Evolutionary conservation across 345 rosid species (phyloP).

Genomic region (Corymbia maculata): DNA sequence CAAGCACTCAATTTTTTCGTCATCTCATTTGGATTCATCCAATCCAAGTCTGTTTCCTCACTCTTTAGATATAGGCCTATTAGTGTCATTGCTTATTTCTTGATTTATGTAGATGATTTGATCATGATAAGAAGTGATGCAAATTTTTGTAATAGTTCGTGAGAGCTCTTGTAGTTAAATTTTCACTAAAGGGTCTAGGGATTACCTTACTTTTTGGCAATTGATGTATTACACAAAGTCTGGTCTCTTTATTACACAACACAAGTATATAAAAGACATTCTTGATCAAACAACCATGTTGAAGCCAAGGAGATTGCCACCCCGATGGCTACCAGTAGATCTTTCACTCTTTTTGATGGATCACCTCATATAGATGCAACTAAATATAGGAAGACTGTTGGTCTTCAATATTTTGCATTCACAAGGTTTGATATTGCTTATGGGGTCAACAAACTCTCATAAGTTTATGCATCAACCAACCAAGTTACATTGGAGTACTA

Average conservation of each 20-base stretch:
- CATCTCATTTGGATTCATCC: background rate
- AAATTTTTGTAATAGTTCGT: background rate
- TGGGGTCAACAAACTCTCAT: background rate
- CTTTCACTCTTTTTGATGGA: too few relatives aligned
- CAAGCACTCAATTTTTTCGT: background rate
- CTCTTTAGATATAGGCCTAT: rapidly evolving
- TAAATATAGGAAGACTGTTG: background rate
- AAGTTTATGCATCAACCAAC: background rate
- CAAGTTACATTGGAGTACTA: rapidly evolving
- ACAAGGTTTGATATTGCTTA: too few relatives aligned
- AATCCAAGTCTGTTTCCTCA: background rate
- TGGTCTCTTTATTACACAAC: background rate
- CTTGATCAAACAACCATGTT: background rate
- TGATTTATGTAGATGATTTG: background rate
- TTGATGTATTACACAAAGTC: background rate
- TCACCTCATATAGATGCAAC: background rate
- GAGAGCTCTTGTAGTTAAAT: background rate
- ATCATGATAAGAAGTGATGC: background rate
- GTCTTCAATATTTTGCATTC: too few relatives aligned
- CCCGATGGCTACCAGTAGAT: too few relatives aligned
- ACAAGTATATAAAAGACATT: too few relatives aligned
- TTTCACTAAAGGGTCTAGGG: background rate
- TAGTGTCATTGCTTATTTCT: background rate
- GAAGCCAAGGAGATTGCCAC: too few relatives aligned
- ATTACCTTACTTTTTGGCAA: background rate